Evolutionary conservation across 257 asterid genomes (phyloP).

Genomic region (Striga asiatica): DNA sequence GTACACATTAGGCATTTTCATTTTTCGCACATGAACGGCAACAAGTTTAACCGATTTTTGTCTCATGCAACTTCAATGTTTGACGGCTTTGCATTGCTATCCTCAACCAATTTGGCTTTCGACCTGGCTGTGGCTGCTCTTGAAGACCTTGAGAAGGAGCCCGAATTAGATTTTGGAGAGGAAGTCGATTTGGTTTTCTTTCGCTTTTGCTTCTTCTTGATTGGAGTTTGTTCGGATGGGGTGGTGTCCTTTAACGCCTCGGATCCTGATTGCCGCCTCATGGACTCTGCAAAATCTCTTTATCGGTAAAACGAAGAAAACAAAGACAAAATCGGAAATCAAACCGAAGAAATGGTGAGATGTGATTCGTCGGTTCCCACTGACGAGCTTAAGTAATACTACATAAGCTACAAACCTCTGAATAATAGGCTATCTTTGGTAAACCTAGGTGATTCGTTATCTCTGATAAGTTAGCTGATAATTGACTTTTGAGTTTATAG

Average conservation of each 20-base stretch:
- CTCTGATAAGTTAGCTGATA: no score
- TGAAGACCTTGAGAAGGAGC: conserved; percentile 44
- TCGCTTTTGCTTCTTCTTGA: conserved; percentile 48
- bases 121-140: conserved; percentile 35
- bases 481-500: no score
- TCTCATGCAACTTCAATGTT: conserved; percentile 61
- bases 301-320: neutral
- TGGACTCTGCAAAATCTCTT: conserved; percentile 47
- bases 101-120: conserved; percentile 49
- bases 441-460: no score
- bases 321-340: no score
- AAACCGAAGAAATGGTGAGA: no score
- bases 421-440: no score
- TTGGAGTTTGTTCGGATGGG: conserved; percentile 26
- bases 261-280: conserved; percentile 23
- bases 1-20: neutral
- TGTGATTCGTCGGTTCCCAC: no score
- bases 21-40: neutral
- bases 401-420: no score
- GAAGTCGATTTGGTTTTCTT: conserved; percentile 47
- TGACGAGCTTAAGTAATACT: no score
- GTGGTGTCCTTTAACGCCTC: conserved; percentile 13
- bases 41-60: neutral
- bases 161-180: conserved; percentile 37
- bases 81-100: conserved; percentile 27